Conservation (phyloP, 208 protist species). For the Herpetomonas tarakana region DNA sequence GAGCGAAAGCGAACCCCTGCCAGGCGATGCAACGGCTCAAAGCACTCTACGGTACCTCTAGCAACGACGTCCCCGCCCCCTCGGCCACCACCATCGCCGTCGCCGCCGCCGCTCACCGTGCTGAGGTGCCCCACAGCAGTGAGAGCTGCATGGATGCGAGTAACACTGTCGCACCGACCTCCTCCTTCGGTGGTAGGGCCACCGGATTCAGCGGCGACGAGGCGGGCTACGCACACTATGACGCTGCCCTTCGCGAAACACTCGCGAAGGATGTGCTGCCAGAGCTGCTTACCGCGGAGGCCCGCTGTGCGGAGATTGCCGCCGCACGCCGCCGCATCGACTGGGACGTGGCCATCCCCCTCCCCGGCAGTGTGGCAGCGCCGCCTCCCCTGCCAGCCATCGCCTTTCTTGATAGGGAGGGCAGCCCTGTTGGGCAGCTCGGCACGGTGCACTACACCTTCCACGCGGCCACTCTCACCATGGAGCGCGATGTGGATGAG, state of each 20-base stretch:
- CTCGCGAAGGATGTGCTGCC: conserved; percentile 34
- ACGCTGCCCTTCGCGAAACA: neutral
- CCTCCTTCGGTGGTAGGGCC: neutral
- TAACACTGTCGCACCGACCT: neutral
- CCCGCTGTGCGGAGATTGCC: conserved; percentile 33
- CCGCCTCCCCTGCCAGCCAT: conserved; percentile 48
- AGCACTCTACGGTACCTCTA: conserved; percentile 43
- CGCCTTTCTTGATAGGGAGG: conserved; percentile 41
- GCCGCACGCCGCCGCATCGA: conserved; percentile 38
- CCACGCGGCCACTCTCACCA: conserved; percentile 23
- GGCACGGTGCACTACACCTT: conserved; percentile 18
- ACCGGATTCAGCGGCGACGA: neutral
- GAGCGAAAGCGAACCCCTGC: neutral
- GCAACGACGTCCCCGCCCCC: conserved; percentile 14
- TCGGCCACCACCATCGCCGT: conserved; percentile 20
- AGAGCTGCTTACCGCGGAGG: conserved; percentile 31
- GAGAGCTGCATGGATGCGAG: neutral
- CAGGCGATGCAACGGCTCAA: conserved; percentile 14
- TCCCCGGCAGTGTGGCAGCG: conserved; percentile 15
- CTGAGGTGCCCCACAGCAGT: too few relatives aligned
- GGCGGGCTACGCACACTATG: neutral
- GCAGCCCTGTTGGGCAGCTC: conserved; percentile 19
- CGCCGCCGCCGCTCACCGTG: too few relatives aligned
- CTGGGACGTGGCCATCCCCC: conserved; percentile 57
- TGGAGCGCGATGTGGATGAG: conserved; percentile 15